phyloP scores from a whole-genome alignment of 1,284 basidiomycete genomes.

The Malassezia sympodialis region DNA sequence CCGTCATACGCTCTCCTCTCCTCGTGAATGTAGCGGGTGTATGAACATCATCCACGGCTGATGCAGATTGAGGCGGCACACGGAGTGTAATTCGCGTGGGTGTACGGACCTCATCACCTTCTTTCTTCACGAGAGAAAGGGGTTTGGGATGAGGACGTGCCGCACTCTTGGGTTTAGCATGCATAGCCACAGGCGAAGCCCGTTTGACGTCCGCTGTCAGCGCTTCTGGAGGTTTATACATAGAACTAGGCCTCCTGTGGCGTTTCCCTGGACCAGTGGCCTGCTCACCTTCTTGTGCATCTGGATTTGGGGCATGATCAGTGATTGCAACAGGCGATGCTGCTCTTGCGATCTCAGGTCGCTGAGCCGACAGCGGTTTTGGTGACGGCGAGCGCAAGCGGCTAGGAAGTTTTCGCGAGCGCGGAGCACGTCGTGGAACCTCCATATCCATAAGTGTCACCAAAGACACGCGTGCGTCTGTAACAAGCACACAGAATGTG shows the following conservation, averaged over 20 bases:
- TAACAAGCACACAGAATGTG: neutral
- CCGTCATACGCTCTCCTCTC: conserved; percentile 13
- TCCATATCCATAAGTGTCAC: neutral
- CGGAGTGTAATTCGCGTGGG: conserved; percentile 2
- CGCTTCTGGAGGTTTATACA: conserved; percentile 34
- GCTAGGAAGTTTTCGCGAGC: conserved; percentile 12
- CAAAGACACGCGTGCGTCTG: neutral
- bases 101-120: neutral
- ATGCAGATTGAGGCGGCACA: neutral
- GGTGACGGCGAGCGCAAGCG: conserved; percentile 15
- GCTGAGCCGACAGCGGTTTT: conserved; percentile 2
- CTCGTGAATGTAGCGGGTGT: conserved; percentile 14
- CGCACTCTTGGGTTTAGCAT: neutral
- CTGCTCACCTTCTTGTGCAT: neutral
- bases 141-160: neutral
- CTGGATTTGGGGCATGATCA: neutral
- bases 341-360: neutral
- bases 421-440: conserved; percentile 7
- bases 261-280: conserved; percentile 27
- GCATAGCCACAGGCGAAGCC: neutral
- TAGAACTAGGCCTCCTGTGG: conserved; percentile 32
- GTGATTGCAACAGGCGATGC: neutral
- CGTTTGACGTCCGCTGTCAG: conserved; percentile 24
- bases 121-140: neutral
- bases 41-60: neutral